These are phyloP conservation scores for Coemansia sp. DNA, from an alignment of 192 early-diverging fungal genomes.

Conservation along the genomic window DNA sequence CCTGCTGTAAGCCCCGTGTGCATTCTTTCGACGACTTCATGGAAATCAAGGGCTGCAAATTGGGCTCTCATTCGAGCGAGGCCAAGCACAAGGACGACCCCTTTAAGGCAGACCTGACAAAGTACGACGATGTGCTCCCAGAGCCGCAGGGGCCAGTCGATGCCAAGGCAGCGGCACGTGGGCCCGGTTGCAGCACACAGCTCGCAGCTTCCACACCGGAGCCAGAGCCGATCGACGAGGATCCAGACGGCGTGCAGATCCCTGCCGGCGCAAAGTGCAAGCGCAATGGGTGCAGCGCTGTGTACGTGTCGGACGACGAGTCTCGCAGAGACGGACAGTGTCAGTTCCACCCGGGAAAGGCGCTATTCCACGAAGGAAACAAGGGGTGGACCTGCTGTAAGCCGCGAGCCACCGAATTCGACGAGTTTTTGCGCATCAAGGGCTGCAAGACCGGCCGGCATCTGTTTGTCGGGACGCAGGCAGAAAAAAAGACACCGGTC, in stretches of 20 bases:
- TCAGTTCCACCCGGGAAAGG: constrained; percentile 82
- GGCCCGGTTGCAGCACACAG: constrained; percentile 26
- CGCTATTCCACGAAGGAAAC: constrained; percentile 97
- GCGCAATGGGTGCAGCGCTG: constrained; percentile 74
- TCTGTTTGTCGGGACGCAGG: constrained; percentile 74
- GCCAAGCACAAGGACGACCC: constrained; percentile 51
- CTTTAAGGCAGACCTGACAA: constrained; percentile 45
- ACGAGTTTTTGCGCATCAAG: constrained; percentile 93
- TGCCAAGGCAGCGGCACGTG: constrained; percentile 17
- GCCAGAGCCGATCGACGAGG: constrained; percentile 68
- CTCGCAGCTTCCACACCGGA: constrained; percentile 35
- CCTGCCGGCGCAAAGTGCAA: constrained; percentile 76
- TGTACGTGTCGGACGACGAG: constrained; percentile 62
- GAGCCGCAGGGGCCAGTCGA: constrained; percentile 10
- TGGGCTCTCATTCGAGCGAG: constrained; percentile 67
- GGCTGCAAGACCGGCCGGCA: constrained; percentile 92
- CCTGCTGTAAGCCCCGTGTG: constrained; percentile 89
- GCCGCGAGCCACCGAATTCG: constrained; percentile 94
- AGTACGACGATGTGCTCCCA: constrained; percentile 43
- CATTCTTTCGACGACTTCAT: constrained; percentile 91
- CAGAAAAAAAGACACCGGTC: constrained; percentile 15
- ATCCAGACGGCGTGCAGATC: constrained; percentile 73
- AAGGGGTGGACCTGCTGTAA: constrained; percentile 98
- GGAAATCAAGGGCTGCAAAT: constrained; percentile 82
- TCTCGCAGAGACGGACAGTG: constrained; percentile 56